These are phyloP conservation scores for Colletotrichum camelliae DNA, from an alignment of 2,329 filamentous ascomycete genomes.

Conservation along the genomic window DNA sequence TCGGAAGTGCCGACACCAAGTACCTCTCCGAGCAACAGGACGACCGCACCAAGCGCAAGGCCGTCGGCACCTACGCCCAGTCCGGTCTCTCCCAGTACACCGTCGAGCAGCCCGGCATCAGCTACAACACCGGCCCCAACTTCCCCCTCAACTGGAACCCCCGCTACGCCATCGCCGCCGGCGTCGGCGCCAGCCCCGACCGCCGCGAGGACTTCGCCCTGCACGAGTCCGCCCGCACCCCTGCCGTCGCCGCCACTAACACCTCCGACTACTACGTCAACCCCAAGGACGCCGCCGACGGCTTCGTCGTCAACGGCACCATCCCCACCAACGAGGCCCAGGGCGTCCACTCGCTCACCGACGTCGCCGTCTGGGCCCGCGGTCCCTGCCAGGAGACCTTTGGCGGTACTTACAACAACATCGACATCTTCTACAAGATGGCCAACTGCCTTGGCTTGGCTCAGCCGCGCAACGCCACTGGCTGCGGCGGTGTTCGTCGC, in stretches of 20 bases:
- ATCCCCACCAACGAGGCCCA: conserved; percentile 66
- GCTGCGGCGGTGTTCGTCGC: not conserved
- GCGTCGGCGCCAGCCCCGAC: conserved; percentile 75
- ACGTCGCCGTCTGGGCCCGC: conserved; percentile 79
- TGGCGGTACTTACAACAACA: conserved; percentile 72
- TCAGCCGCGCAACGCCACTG: conserved; percentile 21
- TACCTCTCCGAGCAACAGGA: conserved; percentile 71
- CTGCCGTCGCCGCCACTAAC: conserved; percentile 54
- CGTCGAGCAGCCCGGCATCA: conserved; percentile 59
- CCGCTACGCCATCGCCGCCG: conserved; percentile 79
- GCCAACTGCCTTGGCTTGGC: conserved; percentile 68
- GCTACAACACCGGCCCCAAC: conserved; percentile 75
- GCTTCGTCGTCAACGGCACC: conserved; percentile 79
- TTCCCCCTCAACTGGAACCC: conserved; percentile 89
- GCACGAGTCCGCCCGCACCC: conserved; percentile 66
- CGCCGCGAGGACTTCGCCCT: conserved; percentile 78
- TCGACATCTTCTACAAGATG: conserved; percentile 79
- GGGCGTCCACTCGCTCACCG: conserved; percentile 79
- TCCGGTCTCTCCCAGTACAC: conserved; percentile 81
- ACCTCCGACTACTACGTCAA: conserved; percentile 69
- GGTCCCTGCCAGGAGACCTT: conserved; percentile 82
- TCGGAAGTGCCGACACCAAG: conserved; percentile 79
- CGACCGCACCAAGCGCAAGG: conserved; percentile 76
- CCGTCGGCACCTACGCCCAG: conserved; percentile 75
- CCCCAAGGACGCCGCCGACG: conserved; percentile 67